Base-by-base conservation (phyloP, 2,329 filamentous ascomycete genomes). In the Septoria petroselini region DNA sequence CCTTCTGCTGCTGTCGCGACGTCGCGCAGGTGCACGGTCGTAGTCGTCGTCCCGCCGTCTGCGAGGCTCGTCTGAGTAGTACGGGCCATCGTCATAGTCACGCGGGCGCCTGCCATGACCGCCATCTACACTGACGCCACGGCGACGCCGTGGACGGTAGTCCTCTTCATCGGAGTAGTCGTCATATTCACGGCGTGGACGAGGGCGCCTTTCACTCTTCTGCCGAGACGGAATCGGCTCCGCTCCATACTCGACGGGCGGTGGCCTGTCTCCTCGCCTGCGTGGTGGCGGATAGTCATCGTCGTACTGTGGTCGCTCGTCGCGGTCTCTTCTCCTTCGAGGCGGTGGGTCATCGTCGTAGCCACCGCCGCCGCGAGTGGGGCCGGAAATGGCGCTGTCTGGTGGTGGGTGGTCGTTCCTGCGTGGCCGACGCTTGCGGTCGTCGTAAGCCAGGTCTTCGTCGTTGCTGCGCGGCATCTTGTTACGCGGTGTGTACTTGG, bases 231-330 rank as follows among this genome's bases (percentile, higher is more conserved):
- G 57, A 15, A 65, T 58, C 1, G 62, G 62, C 8, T 61, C 61
- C 7, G 59, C 59, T 25, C 62, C 62, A 33, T 65, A 65, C 39
- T 65, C 61, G 27, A 65, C 57, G 25, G 56, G 50, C 30, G 55
- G 51, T 46, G 52, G 54, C 8, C 47, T 42, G 34, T 58, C 58
- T 8, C 58, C 49, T 49, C 61, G 52, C 41, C 62, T 53, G 18
- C 59, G 61, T 15, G 60, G 58, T 31, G 60, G 62, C 19, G 52
- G 52, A 27, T 58, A 53, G 19, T 65, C 58, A 31, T 62, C 62
- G 15, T 60, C 52, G 48, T 61, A 52, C 23, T 55, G 50, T 25
- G 50, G 48, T 40, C 58, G 53, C 18, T 51, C 44, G 38, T 60
- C 58, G 41, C 58, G 47, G 4, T 41, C 41, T 40, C 40, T 50